phyloP scores from a whole-genome alignment of 2,329 filamentous ascomycete species.

The Xenoacremonium recifei region DNA sequence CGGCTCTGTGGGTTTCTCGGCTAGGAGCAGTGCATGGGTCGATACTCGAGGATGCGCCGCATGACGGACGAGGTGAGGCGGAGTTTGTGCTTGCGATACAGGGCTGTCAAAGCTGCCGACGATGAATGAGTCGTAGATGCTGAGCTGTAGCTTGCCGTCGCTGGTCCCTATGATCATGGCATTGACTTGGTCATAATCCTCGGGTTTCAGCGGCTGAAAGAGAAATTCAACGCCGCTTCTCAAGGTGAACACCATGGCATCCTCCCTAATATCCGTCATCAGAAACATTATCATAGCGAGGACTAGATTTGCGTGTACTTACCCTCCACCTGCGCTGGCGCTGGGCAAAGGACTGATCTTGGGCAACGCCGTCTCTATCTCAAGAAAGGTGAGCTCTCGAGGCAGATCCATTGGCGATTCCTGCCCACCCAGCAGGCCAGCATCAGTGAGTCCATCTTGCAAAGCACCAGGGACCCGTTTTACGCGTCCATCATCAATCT shows the following conservation, averaged over 20 bases:
- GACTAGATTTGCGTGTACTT: no score
- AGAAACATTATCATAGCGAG: no score
- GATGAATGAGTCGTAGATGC: slow-evolving; percentile 82
- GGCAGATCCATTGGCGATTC: slow-evolving; percentile 56
- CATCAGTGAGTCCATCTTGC: slow-evolving; percentile 11
- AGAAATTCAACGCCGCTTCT: slow-evolving; percentile 67
- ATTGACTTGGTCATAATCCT: slow-evolving; percentile 72
- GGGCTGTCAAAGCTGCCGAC: slow-evolving; percentile 65
- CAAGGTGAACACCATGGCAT: slow-evolving; percentile 66
- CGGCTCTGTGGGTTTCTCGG: slow-evolving; percentile 31
- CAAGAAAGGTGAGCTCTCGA: slow-evolving; percentile 68
- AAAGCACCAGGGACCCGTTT: slow-evolving; percentile 8
- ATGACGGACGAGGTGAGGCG: slow-evolving; percentile 52
- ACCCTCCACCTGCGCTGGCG: slow-evolving; percentile 61
- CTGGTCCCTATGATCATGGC: slow-evolving; percentile 73
- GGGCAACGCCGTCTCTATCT: slow-evolving; percentile 73
- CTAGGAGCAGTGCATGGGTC: slow-evolving; percentile 71
- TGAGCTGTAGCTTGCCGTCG: slow-evolving; percentile 71
- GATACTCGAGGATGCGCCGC: slow-evolving; percentile 70
- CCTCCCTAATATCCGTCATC: slow-evolving; percentile 36
- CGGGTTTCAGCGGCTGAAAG: slow-evolving; percentile 60
- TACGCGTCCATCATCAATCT: slow-evolving; percentile 31
- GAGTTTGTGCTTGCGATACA: slow-evolving; percentile 24
- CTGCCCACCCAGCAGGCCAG: slow-evolving; percentile 8
- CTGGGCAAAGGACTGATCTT: slow-evolving; percentile 69